Evolutionary conservation across 2,329 filamentous ascomycete species (phyloP), one percentile per base, ranked within the genome.

Genomic region (Ophidiomyces ophidiicola): DNA sequence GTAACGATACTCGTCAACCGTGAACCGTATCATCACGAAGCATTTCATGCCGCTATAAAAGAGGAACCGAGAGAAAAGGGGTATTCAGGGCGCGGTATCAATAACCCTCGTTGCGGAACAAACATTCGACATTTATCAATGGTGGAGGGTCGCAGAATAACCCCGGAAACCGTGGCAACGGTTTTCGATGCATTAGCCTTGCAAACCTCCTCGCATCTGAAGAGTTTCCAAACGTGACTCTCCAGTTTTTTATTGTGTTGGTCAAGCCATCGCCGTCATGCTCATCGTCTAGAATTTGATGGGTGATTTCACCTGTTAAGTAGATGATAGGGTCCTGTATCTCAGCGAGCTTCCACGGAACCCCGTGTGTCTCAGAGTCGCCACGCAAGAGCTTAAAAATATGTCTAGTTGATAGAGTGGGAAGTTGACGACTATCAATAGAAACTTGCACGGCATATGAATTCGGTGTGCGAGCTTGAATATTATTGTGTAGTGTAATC

Each of bases 201-300:
- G 66, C 64, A 45, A 72, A 72, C 39, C 68, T 61, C 39, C 62
- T 65, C 14, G 74, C 74, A 44, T 74, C 72, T 6, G 60, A 58
- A 35, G 67, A 60, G n/a, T 70, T 69, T 10, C 62, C 52, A 44
- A 81, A 77, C 3, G 69, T 65, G 15, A 79, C 48, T 10, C 79
- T 43, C 59, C 59, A 73, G 74, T 28, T 70, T 59, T 24, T 35
- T 25, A 36, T 25, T 10, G 6, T 18, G 3, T 32, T 26, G 31
- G 25, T 26, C 8, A n/a, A 8, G 5, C 18, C n/a, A 14, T 41
- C 14, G 7, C 10, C 15, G 5, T 28, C 21, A 11, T 39, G 15
- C 32, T 32, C 44, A 3, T 25, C 6, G 14, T 41, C 24, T 19
- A 44, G 23, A 10, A 47, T 43, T 19, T 37, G 32, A 20, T 41